Base-by-base conservation (phyloP, 2,329 filamentous ascomycete species). In the Cylindrodendrum hubeiense region DNA sequence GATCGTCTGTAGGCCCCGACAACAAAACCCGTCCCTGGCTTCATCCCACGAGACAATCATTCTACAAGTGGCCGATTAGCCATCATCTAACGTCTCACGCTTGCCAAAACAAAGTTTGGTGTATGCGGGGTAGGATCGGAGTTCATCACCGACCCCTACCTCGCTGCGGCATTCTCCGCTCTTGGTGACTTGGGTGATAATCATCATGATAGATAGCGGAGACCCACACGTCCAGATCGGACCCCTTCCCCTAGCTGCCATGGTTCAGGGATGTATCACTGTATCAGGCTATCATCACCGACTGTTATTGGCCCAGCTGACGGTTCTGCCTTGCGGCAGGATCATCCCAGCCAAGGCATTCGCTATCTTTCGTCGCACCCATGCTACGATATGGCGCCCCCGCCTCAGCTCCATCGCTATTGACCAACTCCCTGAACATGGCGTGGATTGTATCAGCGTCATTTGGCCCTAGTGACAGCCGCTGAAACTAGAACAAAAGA, bases 121-220 rank as follows among this genome's bases (percentile, higher is more conserved):
- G 33, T 53, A 24, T 41, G 50, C 50, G 50, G 50, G 50, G 50
- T 53, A 28, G 19, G 33, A 53, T 53, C 50, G 50, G 50, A 41
- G 33, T 39, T 13, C 33, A 24, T 53, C 33, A 53, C 50, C 50
- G 50, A 53, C 50, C 50, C 50, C 33, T 53, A 30, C 21, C 13
- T 8, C 10, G 26, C 52, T 50, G 1, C 61, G 46, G 46, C 46
- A 21, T 28, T 19, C 46, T 33, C 47, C 47, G 28, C n/a, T 21
- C 47, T 50, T n/a, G 19, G 44, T 26, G 44, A 49, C 15, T 28
- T 50, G 12, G 19, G 44, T 26, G 44, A 49, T n/a, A 21, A 30
- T 39, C 37, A 7, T 39, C 15, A 8, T 39, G 15, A 19, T 15
- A 28, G 47, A 50, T 50, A 34, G 28, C 47, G n/a, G n/a, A 21